A percentile compares a stretch with the other conserved stretches of the same genome.
Conservation (phyloP, 345 rosid genomes). For the Lepidium aucheri region DNA sequence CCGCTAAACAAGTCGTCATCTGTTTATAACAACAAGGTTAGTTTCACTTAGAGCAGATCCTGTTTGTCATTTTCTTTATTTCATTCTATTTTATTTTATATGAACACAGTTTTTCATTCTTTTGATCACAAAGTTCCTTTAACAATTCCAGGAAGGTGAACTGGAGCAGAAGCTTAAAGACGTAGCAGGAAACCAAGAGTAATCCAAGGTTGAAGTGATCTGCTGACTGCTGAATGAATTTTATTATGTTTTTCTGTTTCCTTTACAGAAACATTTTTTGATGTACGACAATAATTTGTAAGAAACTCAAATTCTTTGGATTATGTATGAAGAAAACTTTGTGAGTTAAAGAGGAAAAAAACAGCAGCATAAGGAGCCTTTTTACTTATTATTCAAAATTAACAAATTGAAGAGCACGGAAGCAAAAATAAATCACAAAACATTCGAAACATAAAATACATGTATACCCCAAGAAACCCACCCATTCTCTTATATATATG, state of each 20-base stretch:
- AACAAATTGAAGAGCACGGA: slow-evolving; percentile 18
- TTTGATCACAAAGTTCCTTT: not conserved
- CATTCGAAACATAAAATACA: slow-evolving; percentile 3
- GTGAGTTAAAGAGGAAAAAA: not conserved
- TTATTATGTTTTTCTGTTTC: slow-evolving; percentile 2
- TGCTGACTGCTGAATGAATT: not conserved
- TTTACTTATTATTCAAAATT: slow-evolving; percentile 16
- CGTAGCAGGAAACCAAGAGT: slow-evolving; percentile 21
- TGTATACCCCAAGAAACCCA: slow-evolving; percentile 27
- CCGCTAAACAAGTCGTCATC: too few relatives aligned
- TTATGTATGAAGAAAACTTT: slow-evolving; percentile 11
- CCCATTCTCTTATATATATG: slow-evolving; percentile 3
- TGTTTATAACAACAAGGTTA: slow-evolving; percentile 45
- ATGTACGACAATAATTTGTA: slow-evolving; percentile 16
- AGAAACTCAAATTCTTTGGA: slow-evolving; percentile 9
- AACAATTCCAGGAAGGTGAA: slow-evolving; percentile 57
- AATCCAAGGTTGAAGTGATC: too few relatives aligned
- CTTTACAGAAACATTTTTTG: not conserved
- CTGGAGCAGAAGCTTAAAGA: slow-evolving; percentile 75
- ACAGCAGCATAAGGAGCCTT: not conserved
- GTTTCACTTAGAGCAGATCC: not conserved
- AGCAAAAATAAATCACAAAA: slow-evolving; percentile 13
- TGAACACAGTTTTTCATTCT: not conserved
- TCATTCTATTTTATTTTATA: too few relatives aligned
- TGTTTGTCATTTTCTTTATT: too few relatives aligned